Evolutionary conservation across 1,139 yeast genomes (phyloP).

Genomic region (Blastobotrys apis): DNA sequence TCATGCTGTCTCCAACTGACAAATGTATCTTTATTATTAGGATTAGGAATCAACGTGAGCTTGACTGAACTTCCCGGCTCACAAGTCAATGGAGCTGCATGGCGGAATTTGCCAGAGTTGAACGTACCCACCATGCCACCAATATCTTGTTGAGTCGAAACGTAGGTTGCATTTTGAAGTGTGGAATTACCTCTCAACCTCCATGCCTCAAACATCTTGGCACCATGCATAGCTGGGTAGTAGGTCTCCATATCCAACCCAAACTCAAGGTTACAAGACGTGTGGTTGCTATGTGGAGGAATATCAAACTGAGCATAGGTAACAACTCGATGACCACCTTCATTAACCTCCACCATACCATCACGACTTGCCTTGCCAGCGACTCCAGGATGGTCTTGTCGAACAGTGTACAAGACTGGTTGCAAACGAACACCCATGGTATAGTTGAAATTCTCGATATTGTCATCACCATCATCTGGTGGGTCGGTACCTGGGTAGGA

Average conservation of each 20-base stretch:
- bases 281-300: background rate
- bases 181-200: no score
- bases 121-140: background rate
- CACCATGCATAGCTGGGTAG: no score
- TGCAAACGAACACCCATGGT: background rate
- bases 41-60: background rate
- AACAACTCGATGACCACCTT: background rate
- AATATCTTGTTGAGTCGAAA: background rate
- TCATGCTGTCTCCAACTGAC: constrained; percentile 10
- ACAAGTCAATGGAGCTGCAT: background rate
- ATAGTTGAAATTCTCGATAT: background rate
- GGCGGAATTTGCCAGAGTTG: background rate
- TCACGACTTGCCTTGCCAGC: background rate
- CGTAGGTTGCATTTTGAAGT: background rate
- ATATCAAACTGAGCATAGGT: constrained; percentile 6
- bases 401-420: constrained; percentile 1
- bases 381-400: background rate
- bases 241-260: no score
- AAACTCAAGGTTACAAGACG: background rate
- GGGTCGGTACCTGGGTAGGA: background rate
- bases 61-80: background rate
- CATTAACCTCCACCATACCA: background rate
- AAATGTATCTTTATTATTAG: background rate
- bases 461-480: background rate
- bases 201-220: no score